Percentiles rank a stretch among this genome's conserved stretches.
These are phyloP conservation scores for Russula brevipes DNA, from an alignment of 768 basidiomycete genomes.

Conservation along the genomic window DNA sequence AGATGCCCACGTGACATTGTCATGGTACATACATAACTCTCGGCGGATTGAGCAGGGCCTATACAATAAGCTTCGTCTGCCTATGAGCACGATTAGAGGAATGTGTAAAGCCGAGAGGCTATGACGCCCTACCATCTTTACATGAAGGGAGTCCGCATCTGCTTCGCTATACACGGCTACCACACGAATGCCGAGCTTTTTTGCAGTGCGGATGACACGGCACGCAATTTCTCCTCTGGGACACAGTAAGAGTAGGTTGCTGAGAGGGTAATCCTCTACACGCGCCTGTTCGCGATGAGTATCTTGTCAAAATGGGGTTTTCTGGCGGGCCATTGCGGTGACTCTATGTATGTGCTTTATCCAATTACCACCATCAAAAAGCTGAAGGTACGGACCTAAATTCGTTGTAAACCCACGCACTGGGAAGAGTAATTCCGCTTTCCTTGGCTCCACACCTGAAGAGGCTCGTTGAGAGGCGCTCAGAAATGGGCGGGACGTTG, in stretches of 20 bases:
- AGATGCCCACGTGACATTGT: neutral
- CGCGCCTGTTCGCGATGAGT: conserved; percentile 82
- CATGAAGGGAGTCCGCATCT: conserved; percentile 77
- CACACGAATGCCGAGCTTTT: conserved; percentile 81
- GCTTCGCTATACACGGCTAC: conserved; percentile 91
- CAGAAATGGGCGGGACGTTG: neutral
- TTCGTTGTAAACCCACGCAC: conserved; percentile 4
- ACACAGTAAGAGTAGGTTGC: neutral
- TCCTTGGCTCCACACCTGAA: neutral
- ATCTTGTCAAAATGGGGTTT: conserved; percentile 83
- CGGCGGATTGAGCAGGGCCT: conserved; percentile 81
- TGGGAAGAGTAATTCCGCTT: neutral
- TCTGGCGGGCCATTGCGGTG: conserved; percentile 1
- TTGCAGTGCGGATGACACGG: conserved; percentile 86
- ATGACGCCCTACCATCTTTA: conserved; percentile 53
- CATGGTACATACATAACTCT: conserved; percentile 71
- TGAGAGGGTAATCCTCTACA: neutral
- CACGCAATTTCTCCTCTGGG: conserved; percentile 92
- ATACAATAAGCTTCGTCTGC: conserved; percentile 63
- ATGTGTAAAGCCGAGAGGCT: neutral
- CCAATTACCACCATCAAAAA: neutral
- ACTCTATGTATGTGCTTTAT: neutral
- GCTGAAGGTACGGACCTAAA: conserved; percentile 3
- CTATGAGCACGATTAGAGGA: conserved; percentile 29
- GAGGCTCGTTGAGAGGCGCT: neutral